Conservation (phyloP, 768 basidiomycete species). For the Rossbeevera mucosa region DNA sequence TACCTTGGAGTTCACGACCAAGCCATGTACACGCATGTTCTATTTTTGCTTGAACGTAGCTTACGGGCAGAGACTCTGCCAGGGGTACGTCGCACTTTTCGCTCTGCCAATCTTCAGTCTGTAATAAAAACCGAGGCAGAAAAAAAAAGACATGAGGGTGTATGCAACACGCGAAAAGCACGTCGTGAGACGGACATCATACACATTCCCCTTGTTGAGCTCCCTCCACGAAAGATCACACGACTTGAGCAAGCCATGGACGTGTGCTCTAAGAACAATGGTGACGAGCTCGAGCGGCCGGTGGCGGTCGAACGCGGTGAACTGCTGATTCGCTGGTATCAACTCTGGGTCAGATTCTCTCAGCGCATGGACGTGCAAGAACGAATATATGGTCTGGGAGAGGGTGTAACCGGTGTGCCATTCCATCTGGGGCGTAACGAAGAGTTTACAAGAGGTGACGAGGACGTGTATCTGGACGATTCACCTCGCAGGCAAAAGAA, state of each 20-base stretch:
- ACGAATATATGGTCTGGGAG: constrained; percentile 81
- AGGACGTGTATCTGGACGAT: constrained; percentile 15
- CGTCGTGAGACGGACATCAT: constrained; percentile 58
- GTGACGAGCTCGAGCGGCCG: constrained; percentile 63
- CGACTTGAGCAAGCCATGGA: constrained; percentile 70
- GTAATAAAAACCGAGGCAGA: constrained; percentile 6
- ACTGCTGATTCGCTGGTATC: constrained; percentile 24
- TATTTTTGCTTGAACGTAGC: constrained; percentile 48
- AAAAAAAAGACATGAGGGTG: constrained; percentile 11
- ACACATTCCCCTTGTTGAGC: constrained; percentile 64
- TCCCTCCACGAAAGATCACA: constrained; percentile 83
- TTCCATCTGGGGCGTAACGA: constrained; percentile 54
- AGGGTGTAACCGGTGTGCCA: constrained; percentile 85
- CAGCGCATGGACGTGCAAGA: constrained; percentile 66
- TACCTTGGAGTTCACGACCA: constrained; percentile 40
- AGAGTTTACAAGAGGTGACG: not conserved
- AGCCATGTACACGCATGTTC: constrained; percentile 66
- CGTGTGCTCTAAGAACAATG: constrained; percentile 60
- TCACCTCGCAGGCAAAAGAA: constrained; percentile 73
- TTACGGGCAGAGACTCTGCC: constrained; percentile 56
- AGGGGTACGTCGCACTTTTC: constrained; percentile 84
- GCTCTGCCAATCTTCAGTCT: constrained; percentile 87
- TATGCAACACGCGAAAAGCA: constrained; percentile 5
- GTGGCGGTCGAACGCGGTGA: constrained; percentile 33
- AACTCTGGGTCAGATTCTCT: constrained; percentile 56